These are phyloP conservation scores for Botrytis tulipae DNA, from an alignment of 2,329 filamentous ascomycete genomes.

Conservation along the genomic window DNA sequence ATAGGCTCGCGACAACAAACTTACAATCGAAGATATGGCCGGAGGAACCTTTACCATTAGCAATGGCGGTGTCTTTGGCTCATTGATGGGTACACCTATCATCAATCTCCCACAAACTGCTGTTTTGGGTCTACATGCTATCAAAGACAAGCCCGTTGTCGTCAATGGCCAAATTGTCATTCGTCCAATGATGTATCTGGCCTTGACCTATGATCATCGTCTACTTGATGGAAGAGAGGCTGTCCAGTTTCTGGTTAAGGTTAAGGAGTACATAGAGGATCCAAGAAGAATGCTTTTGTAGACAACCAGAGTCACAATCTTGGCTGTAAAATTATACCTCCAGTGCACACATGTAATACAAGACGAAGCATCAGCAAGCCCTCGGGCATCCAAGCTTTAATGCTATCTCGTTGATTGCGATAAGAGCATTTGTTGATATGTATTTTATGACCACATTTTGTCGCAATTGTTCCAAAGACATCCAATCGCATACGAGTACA, in stretches of 20 bases:
- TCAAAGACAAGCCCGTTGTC: slow-evolving; percentile 88
- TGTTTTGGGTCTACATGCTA: slow-evolving; percentile 89
- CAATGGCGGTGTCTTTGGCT: slow-evolving; percentile 96
- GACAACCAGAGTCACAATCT: slow-evolving; percentile 1
- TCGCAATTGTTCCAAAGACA: background rate
- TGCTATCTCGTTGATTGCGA: background rate
- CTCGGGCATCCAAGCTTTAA: background rate
- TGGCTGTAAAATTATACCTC: slow-evolving; percentile 17
- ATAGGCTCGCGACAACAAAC: slow-evolving; percentile 88
- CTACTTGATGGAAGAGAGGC: slow-evolving; percentile 93
- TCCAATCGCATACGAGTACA: background rate
- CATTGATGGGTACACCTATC: slow-evolving; percentile 95
- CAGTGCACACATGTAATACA: slow-evolving; percentile 18
- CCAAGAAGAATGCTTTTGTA: slow-evolving; percentile 82
- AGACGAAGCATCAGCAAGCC: slow-evolving; percentile 4
- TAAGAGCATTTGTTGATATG: background rate
- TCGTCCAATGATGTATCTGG: slow-evolving; percentile 99
- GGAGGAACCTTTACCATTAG: slow-evolving; percentile 97
- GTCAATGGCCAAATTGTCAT: slow-evolving; percentile 94
- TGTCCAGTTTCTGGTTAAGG: slow-evolving; percentile 91
- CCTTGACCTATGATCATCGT: slow-evolving; percentile 95
- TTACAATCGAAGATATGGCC: slow-evolving; percentile 99
- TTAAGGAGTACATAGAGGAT: slow-evolving; percentile 98
- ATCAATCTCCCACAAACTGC: slow-evolving; percentile 96
- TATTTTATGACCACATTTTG: background rate